Conservation (phyloP, 805 yeast species). For the Spathaspora gorwiae region DNA sequence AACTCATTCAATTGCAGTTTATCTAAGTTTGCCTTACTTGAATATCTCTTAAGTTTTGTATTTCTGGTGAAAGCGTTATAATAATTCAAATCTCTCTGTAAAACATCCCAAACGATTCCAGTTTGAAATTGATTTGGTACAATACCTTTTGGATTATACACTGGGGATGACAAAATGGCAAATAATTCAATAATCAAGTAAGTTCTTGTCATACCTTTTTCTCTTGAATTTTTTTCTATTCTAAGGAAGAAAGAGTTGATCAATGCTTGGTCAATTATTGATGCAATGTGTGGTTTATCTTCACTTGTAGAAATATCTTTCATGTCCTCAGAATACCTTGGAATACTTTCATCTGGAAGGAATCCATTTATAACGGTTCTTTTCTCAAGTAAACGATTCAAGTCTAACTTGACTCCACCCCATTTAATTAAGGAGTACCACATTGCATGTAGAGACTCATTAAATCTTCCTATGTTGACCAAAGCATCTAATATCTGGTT, state of each 20-base stretch:
- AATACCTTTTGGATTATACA: conserved; percentile 15
- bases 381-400: neutral
- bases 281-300: neutral
- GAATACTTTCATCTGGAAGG: neutral
- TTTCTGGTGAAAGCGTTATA: conserved; percentile 11
- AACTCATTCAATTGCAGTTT: conserved; percentile 18
- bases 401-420: conserved; percentile 16
- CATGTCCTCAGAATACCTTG: neutral
- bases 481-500: conserved; percentile 28
- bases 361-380: neutral
- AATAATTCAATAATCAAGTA: conserved; percentile 24
- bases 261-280: conserved; percentile 21
- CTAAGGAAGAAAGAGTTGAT: conserved; percentile 33
- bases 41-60: conserved; percentile 7
- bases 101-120: conserved; percentile 23
- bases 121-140: conserved; percentile 12
- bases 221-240: conserved; percentile 20
- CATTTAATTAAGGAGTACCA: conserved; percentile 32
- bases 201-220: conserved; percentile 14
- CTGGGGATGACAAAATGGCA: conserved; percentile 15
- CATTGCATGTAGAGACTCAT: conserved; percentile 24
- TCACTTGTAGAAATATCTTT: neutral
- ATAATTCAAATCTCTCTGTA: conserved; percentile 13
- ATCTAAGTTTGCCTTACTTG: conserved; percentile 8
- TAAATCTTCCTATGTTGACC: conserved; percentile 23